These are phyloP conservation scores for Taiozyma sp. DNA, from an alignment of 1,139 yeast genomes.

Conservation along the genomic window DNA sequence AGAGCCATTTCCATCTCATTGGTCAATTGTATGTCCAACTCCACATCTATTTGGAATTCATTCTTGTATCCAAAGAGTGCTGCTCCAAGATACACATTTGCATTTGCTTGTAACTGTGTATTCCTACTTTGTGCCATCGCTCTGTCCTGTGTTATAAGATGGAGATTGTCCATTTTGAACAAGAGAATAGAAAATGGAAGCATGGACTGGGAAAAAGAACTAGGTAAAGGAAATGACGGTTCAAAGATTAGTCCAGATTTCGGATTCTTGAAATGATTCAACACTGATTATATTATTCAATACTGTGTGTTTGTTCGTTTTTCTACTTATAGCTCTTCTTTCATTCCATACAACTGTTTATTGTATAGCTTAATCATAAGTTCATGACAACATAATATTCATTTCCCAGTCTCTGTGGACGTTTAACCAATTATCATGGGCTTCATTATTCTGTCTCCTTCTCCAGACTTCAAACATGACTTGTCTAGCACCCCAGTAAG, in stretches of 20 bases:
- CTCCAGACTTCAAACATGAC: constrained; percentile 88
- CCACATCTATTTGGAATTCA: constrained; percentile 50
- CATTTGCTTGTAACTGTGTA: constrained; percentile 44
- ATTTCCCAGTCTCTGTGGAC: constrained; percentile 82
- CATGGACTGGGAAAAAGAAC: constrained; percentile 46
- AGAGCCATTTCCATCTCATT: constrained; percentile 48
- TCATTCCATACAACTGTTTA: background rate
- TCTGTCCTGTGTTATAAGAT: constrained; percentile 36
- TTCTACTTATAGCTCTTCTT: background rate
- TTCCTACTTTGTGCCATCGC: constrained; percentile 38
- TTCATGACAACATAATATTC: constrained; percentile 58
- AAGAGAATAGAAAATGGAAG: constrained; percentile 40
- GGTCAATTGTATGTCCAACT: constrained; percentile 47
- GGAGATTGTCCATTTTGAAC: constrained; percentile 36
- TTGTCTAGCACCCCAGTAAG: constrained; percentile 82
- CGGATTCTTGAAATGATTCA: constrained; percentile 26
- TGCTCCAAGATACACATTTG: constrained; percentile 41
- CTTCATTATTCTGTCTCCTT: constrained; percentile 53
- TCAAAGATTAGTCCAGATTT: constrained; percentile 38
- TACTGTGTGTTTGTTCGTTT: too few relatives aligned
- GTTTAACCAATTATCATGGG: constrained; percentile 69
- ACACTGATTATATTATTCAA: too few relatives aligned
- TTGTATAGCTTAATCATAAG: background rate
- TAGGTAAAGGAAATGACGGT: constrained; percentile 39
- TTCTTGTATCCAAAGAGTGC: constrained; percentile 39